Percentiles rank a stretch among this genome's conserved stretches.
Evolutionary conservation across 2,329 filamentous ascomycete species (phyloP).

Genomic region (Penicillium sp.): DNA sequence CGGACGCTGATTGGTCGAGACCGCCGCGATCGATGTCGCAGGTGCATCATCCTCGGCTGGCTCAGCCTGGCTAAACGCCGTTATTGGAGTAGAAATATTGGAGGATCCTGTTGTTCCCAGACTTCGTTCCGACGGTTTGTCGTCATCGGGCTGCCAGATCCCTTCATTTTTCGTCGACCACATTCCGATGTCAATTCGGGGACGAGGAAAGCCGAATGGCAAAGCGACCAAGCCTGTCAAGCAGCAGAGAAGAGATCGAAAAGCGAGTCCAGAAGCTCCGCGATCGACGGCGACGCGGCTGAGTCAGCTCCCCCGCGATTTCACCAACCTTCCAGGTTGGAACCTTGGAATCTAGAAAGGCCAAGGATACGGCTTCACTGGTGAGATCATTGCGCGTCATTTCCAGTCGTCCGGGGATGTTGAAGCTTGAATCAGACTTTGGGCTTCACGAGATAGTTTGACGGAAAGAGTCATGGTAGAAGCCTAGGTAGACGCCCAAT

Average conservation of each 20-base stretch:
- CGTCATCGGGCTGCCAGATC: slow-evolving; percentile 11
- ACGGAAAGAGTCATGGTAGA: not conserved
- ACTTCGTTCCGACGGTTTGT: slow-evolving; percentile 7
- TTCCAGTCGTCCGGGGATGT: slow-evolving; percentile 8
- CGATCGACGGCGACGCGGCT: too few species aligned
- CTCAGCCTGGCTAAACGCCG: slow-evolving; percentile 24
- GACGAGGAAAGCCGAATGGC: slow-evolving; percentile 18
- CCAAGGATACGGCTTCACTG: slow-evolving; percentile 1
- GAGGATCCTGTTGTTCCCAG: slow-evolving; percentile 15
- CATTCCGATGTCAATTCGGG: slow-evolving; percentile 15
- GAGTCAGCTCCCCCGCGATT: slow-evolving; percentile 17
- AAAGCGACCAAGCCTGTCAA: too few species aligned
- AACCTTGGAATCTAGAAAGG: not conserved
- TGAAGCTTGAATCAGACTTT: not conserved
- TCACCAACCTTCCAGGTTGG: not conserved
- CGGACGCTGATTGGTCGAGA: slow-evolving; percentile 26
- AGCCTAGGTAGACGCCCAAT: not conserved
- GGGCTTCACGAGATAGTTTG: slow-evolving; percentile 1
- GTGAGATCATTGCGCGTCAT: slow-evolving; percentile 28
- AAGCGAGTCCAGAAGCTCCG: slow-evolving; percentile 1
- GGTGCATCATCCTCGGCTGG: slow-evolving; percentile 27
- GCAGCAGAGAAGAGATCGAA: not conserved
- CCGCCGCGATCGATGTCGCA: slow-evolving; percentile 22
- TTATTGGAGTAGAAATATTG: slow-evolving; percentile 22
- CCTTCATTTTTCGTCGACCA: slow-evolving; percentile 1